Evolutionary conservation across 208 protist species (phyloP), one percentile per base, ranked within the genome.

Genomic region (Acanthamoeba culbertsoni): DNA sequence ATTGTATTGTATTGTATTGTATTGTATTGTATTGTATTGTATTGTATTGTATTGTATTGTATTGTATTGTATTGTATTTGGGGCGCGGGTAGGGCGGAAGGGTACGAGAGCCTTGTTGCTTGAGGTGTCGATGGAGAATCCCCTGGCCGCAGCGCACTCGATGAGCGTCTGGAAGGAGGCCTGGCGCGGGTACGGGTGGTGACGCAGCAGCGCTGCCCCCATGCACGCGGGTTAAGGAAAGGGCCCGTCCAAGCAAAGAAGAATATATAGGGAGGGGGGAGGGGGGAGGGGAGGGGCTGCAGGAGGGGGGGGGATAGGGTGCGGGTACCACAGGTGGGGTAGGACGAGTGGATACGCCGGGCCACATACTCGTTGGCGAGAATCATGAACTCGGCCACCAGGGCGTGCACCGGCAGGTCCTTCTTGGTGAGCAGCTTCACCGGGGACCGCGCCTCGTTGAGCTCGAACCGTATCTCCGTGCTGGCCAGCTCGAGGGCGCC

Each of bases 381-480:
- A 42, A 98, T 94, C 97, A 98, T 98, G 79, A 96, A 97, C 42
- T 98, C 97, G 23, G 96, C 97, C 3, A 98, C 96, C 20, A 97
- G 33, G 40, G 51, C 91, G 75, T 97, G 94, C n/a, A 96, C 94
- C 28, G 97, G 93, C 33, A 94, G 45, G 26, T 90, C 71, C 40
- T 95, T 46, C 63, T 97, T 94, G 31, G 73, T 62, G 28, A 75
- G 77, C 88, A 86, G 18, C 53, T 62, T 71, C 20, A 51, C 43
- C 31, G 84, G 84, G 5, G 84, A 48, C 14, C 59, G 51, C 3
- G 51, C 4, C 55, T 91, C 84, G 35, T 51, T 71, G 35, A 91
- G 40, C 20, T 73, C 84, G n/a, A 91, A 91, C 28, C 55, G 46
- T 10, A 53, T 71, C 33, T 91, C 84, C 5, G 84, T 91, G 84